A percentile compares a stretch with the other conserved stretches of the same genome.
phyloP scores from a whole-genome alignment of 805 yeast species.

The Candida vartiovaarae region DNA sequence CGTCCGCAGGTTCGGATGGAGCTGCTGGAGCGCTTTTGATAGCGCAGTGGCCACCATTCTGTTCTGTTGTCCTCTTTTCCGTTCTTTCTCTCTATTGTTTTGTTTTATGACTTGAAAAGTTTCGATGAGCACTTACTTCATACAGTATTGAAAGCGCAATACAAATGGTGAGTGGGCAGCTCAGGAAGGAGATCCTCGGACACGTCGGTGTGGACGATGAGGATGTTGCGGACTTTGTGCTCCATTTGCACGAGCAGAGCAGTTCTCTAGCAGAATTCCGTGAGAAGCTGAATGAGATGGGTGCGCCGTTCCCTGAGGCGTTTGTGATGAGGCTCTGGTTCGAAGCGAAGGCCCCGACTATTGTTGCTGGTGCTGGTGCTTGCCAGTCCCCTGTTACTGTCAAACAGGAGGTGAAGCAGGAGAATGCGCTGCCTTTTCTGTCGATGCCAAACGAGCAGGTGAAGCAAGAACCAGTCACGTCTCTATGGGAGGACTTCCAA shows the following conservation, averaged over 20 bases:
- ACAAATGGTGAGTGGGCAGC: background rate
- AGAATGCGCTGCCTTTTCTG: constrained; percentile 7
- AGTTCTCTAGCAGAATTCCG: constrained; percentile 28
- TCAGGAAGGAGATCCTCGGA: constrained; percentile 13
- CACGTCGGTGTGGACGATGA: constrained; percentile 34
- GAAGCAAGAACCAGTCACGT: constrained; percentile 10
- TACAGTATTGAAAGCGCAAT: background rate
- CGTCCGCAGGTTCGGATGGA: constrained; percentile 31
- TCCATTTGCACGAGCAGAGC: constrained; percentile 31
- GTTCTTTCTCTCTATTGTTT: background rate
- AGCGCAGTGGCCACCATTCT: constrained; percentile 1
- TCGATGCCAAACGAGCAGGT: constrained; percentile 17
- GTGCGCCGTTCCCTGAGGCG: constrained; percentile 33
- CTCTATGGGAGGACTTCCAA: constrained; percentile 19
- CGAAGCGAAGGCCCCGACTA: background rate
- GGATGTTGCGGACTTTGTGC: constrained; percentile 39
- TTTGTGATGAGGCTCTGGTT: constrained; percentile 16
- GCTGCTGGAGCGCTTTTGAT: background rate
- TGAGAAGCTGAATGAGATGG: constrained; percentile 32
- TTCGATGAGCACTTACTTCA: background rate
- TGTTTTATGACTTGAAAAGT: background rate
- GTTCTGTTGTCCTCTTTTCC: background rate
- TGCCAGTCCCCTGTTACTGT: too few relatives aligned
- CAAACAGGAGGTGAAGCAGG: constrained; percentile 21
- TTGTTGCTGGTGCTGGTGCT: too few relatives aligned